Percentiles rank a stretch among this genome's conserved stretches.
These are phyloP conservation scores for Candida frijolesensis DNA, from an alignment of 1,139 yeast species.

Conservation along the genomic window DNA sequence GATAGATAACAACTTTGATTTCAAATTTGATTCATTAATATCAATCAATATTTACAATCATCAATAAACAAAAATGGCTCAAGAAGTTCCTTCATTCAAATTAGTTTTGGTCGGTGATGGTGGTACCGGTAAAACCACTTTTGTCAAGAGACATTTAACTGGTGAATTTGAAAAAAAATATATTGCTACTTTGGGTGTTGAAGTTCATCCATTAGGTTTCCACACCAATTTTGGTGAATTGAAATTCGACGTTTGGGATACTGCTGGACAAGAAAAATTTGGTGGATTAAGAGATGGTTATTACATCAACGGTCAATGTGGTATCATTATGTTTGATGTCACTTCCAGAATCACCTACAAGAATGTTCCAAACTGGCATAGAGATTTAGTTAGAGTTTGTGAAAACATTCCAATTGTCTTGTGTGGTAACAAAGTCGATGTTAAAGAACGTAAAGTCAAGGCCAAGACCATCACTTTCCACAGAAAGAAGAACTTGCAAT, in stretches of 20 bases:
- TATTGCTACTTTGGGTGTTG: constrained; percentile 99
- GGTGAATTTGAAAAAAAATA: constrained; percentile 99
- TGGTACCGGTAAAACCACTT: constrained; percentile 99
- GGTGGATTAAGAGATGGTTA: constrained; percentile 99
- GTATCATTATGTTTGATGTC: constrained; percentile 99
- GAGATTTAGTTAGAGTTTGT: constrained; percentile 98
- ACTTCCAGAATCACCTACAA: constrained; percentile 99
- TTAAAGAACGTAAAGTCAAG: constrained; percentile 99
- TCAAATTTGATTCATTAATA: background rate
- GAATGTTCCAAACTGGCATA: constrained; percentile 99
- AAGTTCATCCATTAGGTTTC: constrained; percentile 98
- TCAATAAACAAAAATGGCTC: constrained; percentile 45
- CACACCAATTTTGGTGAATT: constrained; percentile 98
- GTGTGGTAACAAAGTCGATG: constrained; percentile 99
- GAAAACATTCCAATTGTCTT: constrained; percentile 99
- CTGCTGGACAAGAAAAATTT: constrained; percentile 98
- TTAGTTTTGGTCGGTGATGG: constrained; percentile 99
- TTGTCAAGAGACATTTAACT: constrained; percentile 98
- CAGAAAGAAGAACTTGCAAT: constrained; percentile 99
- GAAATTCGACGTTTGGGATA: constrained; percentile 99
- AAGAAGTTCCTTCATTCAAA: constrained; percentile 96
- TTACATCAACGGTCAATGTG: constrained; percentile 99
- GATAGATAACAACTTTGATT: background rate
- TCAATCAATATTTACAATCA: background rate
- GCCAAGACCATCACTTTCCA: constrained; percentile 99